These are phyloP conservation scores for Dentipellis fragilis DNA, from an alignment of 768 basidiomycete genomes.

Conservation along the genomic window DNA sequence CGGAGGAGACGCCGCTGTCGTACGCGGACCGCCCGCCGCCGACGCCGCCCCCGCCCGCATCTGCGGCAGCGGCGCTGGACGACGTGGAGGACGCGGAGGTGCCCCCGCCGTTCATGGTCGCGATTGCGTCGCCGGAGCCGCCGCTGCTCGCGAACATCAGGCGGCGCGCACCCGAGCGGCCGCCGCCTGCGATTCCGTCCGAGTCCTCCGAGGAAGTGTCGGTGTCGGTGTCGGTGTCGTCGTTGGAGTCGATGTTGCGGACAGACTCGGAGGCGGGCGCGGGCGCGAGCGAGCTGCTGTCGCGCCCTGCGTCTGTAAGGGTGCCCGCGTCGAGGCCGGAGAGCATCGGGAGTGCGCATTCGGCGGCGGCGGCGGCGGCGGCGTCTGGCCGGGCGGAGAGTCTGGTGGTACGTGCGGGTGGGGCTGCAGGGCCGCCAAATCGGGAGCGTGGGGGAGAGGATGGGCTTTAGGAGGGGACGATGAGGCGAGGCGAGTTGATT, in stretches of 20 bases:
- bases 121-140: slow-evolving; percentile 18
- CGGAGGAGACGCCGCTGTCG: slow-evolving; percentile 12
- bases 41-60: neutral
- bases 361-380: no score
- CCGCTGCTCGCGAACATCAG: slow-evolving; percentile 16
- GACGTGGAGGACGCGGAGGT: slow-evolving; percentile 13
- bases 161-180: neutral
- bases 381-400: neutral
- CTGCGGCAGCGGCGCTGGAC: slow-evolving; percentile 4
- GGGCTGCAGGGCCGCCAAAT: neutral
- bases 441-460: neutral
- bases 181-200: neutral
- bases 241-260: neutral
- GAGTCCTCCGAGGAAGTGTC: neutral
- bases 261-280: neutral
- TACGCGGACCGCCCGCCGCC: slow-evolving; percentile 15
- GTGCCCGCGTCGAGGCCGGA: neutral
- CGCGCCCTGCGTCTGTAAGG: neutral
- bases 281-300: no score
- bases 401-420: neutral
- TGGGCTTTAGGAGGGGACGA: neutral
- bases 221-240: no score
- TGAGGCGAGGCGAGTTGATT: neutral
- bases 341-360: neutral
- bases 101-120: slow-evolving; percentile 18